Evolutionary conservation across 2,329 filamentous ascomycete species (phyloP).

Genomic region (Sarocladium kiliense): DNA sequence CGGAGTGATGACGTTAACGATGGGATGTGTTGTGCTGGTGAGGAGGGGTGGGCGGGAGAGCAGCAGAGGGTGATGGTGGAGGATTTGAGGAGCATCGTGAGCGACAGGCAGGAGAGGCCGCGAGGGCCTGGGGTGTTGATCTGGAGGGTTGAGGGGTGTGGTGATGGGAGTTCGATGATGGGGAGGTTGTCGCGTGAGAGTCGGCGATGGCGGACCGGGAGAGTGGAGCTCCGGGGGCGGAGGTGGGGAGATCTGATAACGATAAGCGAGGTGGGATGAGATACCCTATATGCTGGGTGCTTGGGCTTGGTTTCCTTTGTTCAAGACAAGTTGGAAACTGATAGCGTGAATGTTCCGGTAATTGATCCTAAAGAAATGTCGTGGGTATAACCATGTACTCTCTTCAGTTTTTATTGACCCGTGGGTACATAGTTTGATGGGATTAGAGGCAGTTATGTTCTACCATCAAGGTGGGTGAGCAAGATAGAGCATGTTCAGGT

Average conservation of each 20-base stretch:
- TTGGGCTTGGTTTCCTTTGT: too few relatives aligned
- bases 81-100: slow-evolving; percentile 48
- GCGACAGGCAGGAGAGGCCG: slow-evolving; percentile 36
- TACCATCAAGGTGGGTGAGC: too few relatives aligned
- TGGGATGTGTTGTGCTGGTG: neutral
- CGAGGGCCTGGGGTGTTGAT: neutral
- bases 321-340: too few relatives aligned
- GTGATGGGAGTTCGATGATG: neutral
- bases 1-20: slow-evolving; percentile 10
- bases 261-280: neutral
- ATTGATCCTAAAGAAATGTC: too few relatives aligned
- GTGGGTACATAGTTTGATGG: too few relatives aligned
- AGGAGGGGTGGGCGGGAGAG: neutral
- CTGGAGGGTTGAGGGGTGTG: neutral
- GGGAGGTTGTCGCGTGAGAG: neutral
- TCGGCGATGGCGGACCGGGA: neutral
- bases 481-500: neutral
- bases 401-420: too few relatives aligned
- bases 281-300: neutral
- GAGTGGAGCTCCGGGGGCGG: neutral
- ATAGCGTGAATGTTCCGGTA: too few relatives aligned
- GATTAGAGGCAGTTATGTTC: too few relatives aligned
- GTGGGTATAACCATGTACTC: too few relatives aligned
- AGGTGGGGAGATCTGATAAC: neutral
- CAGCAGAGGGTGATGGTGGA: slow-evolving; percentile 16